Base-by-base conservation (phyloP, 305 asterid species). In the Fraxinus greggii region DNA sequence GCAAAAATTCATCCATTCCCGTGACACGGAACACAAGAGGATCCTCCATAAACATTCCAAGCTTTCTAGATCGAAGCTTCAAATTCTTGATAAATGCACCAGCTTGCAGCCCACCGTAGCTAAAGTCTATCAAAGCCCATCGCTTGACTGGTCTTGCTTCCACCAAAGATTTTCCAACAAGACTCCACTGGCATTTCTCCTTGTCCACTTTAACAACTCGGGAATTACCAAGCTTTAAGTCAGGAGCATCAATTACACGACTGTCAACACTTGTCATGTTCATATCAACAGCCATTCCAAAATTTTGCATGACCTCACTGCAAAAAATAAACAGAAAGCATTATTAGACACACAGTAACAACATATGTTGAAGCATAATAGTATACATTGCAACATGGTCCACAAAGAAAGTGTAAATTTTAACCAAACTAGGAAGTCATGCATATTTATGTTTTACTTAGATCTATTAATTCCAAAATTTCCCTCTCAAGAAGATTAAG, bases 121-220 rank as follows among this genome's bases (percentile, higher is more conserved):
- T 88, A 36, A 93, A 91, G 82, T 93, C 90, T 5, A 92, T 72
- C 81, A 91, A 31, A 12, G 90, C 97, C 97, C 98, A 93, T 12
- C 91, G 83, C 3, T 89, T 89, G 23, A 90, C 75, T 0, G 82
- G 61, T 86, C 77, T 89, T 69, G 89, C 92, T 17, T 88, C 85
- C 4, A 86, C 83, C 4, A 93, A 86, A 4, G 88, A 79, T 70
- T 88, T 88, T 3, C 89, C 84, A n/a, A 85, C 80, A 84, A 92
- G 90, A 80, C 84, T 92, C 95, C 94, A 92, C 7, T 92, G 91
- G 79, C 95, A 86, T 81, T 88, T 91, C 8, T 80, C 87, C 0
- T 26, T 81, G 75, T 90, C 91, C 83, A 92, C 93, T 76, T 6
- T 86, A 0, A 92, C 89, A 2, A 59, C 19, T 32, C 72, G 70